Evolutionary conservation across 2,329 filamentous ascomycete species (phyloP).

Genomic region (Cladosporium austrohemisphaericum): DNA sequence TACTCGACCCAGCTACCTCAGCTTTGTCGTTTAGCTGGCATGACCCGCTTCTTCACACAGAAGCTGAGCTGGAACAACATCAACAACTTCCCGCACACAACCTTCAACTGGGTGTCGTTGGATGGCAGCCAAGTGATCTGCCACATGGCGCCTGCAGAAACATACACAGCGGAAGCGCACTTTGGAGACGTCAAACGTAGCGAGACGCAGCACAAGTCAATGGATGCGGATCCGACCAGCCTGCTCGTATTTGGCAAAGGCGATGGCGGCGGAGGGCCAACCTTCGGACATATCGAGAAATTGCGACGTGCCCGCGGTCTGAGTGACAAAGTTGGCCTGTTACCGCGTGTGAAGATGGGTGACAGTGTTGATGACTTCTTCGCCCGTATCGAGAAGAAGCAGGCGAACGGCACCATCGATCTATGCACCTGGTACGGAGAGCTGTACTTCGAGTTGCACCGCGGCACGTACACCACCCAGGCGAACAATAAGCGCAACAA

Average conservation of each 20-base stretch:
- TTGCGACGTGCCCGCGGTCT: slow-evolving; percentile 87
- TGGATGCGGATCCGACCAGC: slow-evolving; percentile 88
- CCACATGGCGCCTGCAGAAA: slow-evolving; percentile 94
- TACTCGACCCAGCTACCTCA: slow-evolving; percentile 95
- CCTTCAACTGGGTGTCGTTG: slow-evolving; percentile 96
- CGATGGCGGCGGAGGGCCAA: slow-evolving; percentile 92
- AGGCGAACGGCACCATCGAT: slow-evolving; percentile 55
- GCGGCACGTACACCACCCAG: slow-evolving; percentile 95
- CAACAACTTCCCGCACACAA: slow-evolving; percentile 97
- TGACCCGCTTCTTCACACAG: slow-evolving; percentile 95
- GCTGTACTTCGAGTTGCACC: slow-evolving; percentile 95
- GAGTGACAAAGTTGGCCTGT: slow-evolving; percentile 75
- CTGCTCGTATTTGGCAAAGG: slow-evolving; percentile 94
- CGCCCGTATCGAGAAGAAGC: slow-evolving; percentile 75
- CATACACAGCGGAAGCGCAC: slow-evolving; percentile 89
- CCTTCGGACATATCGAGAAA: slow-evolving; percentile 91
- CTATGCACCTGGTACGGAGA: slow-evolving; percentile 97
- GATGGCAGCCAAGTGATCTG: slow-evolving; percentile 96
- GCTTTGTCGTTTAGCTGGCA: slow-evolving; percentile 86
- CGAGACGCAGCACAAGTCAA: slow-evolving; percentile 86
- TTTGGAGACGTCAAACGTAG: slow-evolving; percentile 93
- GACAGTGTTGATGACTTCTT: slow-evolving; percentile 94
- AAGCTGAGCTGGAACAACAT: slow-evolving; percentile 99
- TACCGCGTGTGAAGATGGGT: slow-evolving; percentile 86
- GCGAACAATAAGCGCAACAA: slow-evolving; percentile 97